Conservation (phyloP, 805 yeast genomes). For the Naumovozyma baii region DNA sequence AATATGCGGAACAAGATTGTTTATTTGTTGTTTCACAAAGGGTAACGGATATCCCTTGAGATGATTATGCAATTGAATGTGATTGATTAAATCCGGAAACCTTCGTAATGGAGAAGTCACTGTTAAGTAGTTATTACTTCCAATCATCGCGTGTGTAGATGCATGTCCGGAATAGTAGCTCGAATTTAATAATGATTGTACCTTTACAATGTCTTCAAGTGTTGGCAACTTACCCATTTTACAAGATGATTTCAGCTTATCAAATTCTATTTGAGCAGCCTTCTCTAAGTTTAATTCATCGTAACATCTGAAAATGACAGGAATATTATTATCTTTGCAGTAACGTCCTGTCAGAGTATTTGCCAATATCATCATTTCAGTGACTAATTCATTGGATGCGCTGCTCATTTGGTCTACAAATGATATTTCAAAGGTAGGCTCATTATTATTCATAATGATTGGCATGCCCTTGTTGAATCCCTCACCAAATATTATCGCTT, state of each 20-base stretch:
- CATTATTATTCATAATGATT: constrained; percentile 8
- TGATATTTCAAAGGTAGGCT: constrained; percentile 5
- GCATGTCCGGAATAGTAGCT: constrained; percentile 44
- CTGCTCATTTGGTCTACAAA: constrained; percentile 27
- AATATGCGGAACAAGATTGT: constrained; percentile 35
- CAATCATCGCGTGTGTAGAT: constrained; percentile 50
- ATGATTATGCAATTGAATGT: constrained; percentile 56
- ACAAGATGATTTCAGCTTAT: constrained; percentile 17
- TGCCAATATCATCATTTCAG: constrained; percentile 77
- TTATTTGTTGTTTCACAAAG: constrained; percentile 31
- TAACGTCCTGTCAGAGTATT: constrained; percentile 50
- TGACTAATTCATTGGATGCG: constrained; percentile 54
- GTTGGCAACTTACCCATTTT: constrained; percentile 19
- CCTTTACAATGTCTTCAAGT: constrained; percentile 34
- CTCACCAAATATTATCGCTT: constrained; percentile 36
- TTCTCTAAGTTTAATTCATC: constrained; percentile 24
- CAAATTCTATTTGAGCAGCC: constrained; percentile 17
- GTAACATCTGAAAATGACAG: constrained; percentile 39
- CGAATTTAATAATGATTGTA: constrained; percentile 40
- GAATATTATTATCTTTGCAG: constrained; percentile 36
- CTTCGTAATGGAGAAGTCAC: constrained; percentile 87
- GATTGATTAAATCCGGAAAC: constrained; percentile 69
- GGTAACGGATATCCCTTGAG: constrained; percentile 23
- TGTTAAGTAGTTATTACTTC: constrained; percentile 53
- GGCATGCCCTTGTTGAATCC: constrained; percentile 25